Conservation (phyloP, 164 flowering plant genomes). For the Nelumbo lutea region DNA sequence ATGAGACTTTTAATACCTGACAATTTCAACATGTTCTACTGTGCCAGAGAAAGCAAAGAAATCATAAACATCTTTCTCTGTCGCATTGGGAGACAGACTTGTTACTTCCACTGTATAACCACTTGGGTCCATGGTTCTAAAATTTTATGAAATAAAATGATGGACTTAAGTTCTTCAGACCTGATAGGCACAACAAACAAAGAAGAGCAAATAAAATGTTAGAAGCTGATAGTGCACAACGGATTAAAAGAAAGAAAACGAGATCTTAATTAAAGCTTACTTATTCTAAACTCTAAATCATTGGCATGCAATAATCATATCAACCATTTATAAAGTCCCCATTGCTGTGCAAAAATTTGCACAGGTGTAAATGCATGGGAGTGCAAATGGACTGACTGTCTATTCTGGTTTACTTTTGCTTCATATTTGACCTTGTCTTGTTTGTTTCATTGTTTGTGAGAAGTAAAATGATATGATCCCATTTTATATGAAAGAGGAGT, state of each 20-base stretch:
- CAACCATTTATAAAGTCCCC: no score
- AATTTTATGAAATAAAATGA: not conserved
- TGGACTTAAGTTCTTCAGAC: not conserved
- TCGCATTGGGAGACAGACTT: slow-evolving; percentile 60
- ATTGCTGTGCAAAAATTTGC: no score
- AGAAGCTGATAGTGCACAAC: not conserved
- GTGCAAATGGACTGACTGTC: no score
- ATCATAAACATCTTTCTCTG: slow-evolving; percentile 69
- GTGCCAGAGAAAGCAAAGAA: slow-evolving; percentile 70
- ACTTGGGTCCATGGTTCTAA: slow-evolving; percentile 38
- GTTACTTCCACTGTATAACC: slow-evolving; percentile 65
- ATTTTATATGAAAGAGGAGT: no score
- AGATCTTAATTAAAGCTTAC: not conserved
- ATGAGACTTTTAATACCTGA: slow-evolving; percentile 40
- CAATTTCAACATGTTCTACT: slow-evolving; percentile 59
- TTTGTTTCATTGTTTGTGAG: no score
- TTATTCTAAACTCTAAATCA: no score
- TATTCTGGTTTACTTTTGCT: no score
- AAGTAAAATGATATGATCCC: no score
- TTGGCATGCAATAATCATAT: no score
- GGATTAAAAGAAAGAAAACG: not conserved
- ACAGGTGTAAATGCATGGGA: no score
- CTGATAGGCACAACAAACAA: not conserved
- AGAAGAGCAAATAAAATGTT: not conserved
- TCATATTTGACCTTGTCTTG: no score